phyloP scores from a whole-genome alignment of 441 rosid species.

The Biscutella laevigata region DNA sequence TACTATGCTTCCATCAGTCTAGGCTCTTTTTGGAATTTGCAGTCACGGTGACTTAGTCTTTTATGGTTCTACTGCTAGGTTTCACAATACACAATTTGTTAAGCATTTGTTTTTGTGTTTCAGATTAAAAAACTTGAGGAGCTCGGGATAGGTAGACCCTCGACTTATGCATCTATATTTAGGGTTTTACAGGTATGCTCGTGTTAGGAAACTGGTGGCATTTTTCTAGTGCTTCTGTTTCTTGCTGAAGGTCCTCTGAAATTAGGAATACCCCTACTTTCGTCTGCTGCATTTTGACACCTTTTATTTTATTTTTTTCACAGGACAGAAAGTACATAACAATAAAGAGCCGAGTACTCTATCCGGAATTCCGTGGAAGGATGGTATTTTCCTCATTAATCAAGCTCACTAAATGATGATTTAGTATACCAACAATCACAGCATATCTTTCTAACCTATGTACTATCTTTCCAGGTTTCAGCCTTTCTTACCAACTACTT shows the following conservation, averaged over 20 bases:
- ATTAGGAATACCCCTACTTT: constrained; percentile 6
- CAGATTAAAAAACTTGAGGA: constrained; percentile 97
- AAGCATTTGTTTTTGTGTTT: constrained; percentile 22
- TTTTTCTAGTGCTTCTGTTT: not conserved
- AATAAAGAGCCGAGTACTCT: constrained; percentile 51
- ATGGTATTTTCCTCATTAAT: constrained; percentile 48
- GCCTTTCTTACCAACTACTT: constrained; percentile 90
- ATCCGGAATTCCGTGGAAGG: constrained; percentile 98
- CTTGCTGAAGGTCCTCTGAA: not conserved
- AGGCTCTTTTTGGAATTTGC: not conserved
- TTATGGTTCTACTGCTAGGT: not conserved
- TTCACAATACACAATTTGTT: not conserved
- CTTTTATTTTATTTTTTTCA: constrained; percentile 4
- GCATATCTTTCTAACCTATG: constrained; percentile 7
- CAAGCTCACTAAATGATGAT: constrained; percentile 7
- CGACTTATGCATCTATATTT: constrained; percentile 85
- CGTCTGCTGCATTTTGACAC: constrained; percentile 13
- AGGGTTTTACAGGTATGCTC: constrained; percentile 72
- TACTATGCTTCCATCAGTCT: constrained; percentile 11
- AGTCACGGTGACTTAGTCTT: not conserved
- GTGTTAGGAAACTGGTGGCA: not conserved
- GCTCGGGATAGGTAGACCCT: constrained; percentile 98
- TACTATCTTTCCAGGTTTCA: constrained; percentile 53
- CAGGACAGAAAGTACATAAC: constrained; percentile 91
- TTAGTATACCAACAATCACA: constrained; percentile 5